A percentile compares a stretch with the other conserved stretches of the same genome.
These are phyloP conservation scores for Hypoxylon lienhwacheense DNA, from an alignment of 495 filamentous ascomycete species.

Conservation along the genomic window DNA sequence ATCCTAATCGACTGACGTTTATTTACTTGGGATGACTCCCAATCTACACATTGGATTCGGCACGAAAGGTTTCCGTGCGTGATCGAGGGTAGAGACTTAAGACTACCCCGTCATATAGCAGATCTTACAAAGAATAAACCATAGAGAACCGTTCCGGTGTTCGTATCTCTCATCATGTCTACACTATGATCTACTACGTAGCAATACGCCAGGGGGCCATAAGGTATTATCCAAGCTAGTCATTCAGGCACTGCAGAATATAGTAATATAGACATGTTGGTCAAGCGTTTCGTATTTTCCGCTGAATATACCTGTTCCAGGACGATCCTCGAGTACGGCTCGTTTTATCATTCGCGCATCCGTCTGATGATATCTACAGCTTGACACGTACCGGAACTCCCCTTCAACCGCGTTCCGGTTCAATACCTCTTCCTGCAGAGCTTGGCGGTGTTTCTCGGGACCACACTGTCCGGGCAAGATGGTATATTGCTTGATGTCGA, in stretches of 20 bases:
- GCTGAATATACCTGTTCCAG: conserved; percentile 27
- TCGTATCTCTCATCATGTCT: conserved; percentile 1
- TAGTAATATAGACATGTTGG: conserved; percentile 25
- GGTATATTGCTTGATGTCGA: conserved; percentile 39
- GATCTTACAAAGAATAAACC: conserved; percentile 19
- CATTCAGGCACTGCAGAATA: neutral
- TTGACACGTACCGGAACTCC: conserved; percentile 53
- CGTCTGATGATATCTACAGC: conserved; percentile 41
- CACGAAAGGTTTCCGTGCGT: conserved; percentile 44
- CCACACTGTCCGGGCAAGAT: conserved; percentile 41
- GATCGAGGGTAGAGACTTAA: conserved; percentile 22
- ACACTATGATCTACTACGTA: conserved; percentile 5
- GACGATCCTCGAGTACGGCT: conserved; percentile 29
- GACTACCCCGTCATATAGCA: conserved; percentile 21
- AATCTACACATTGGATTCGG: conserved; percentile 37
- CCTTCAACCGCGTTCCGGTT: conserved; percentile 46
- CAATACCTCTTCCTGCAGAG: conserved; percentile 40
- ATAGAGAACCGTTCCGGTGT: conserved; percentile 6
- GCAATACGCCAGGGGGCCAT: conserved; percentile 12
- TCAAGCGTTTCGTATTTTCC: conserved; percentile 30
- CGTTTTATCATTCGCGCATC: conserved; percentile 49
- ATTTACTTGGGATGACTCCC: conserved; percentile 17
- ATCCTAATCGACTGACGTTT: conserved; percentile 25
- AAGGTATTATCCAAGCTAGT: neutral
- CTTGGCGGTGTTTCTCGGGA: conserved; percentile 45